Evolutionary conservation across 1,139 yeast genomes (phyloP), one percentile per base, ranked within the genome.

Genomic region (Diutina pseudorugosa): DNA sequence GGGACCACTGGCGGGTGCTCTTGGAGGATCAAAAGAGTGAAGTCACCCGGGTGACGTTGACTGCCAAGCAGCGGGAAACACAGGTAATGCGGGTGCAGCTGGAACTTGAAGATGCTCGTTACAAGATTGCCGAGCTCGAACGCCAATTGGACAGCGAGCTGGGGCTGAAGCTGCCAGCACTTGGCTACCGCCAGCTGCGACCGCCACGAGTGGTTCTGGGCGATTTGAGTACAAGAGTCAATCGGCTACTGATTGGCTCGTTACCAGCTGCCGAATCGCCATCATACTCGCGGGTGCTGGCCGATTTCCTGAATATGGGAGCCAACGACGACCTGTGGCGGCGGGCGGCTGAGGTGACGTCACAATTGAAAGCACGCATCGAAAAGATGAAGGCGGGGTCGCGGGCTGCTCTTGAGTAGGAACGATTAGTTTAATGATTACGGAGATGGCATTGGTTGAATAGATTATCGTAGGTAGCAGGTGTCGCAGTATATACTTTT

Each of bases 271-370:
- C 36, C n/a, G 36, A 30, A 11, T 14, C 36, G n/a, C 4, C 36
- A 9, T 11, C 36, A 1, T 30, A 30, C 36, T 4, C 36, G 2
- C n/a, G 36, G n/a, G 9, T 41, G 3, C 44, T 21, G 23, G n/a
- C 36, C 4, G 36, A 30, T 30, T 30, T 30, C 36, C 36, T 23
- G 33, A 47, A 50, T 9, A 18, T 30, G 19, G 69, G 47, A 14
- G 20, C 74, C 44, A 76, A 75, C 52, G 88, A 82, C 58, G 95
- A 86, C 55, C 82, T 85, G 59, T 90, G 96, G 96, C 80, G 78
- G 61, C 77, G 93, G 52, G 96, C 96, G 0, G 93, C 94, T 0
- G 95, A 87, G 59, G 94, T 89, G 14, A 90, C 97, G 1, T 80
- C 82, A 16, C 94, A 86, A 64, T 74, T 87, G 62, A 85, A 85